Percentiles rank a stretch among this genome's conserved stretches.
These are phyloP conservation scores for Primulina eburnea DNA, from an alignment of 257 asterid species.

Conservation along the genomic window DNA sequence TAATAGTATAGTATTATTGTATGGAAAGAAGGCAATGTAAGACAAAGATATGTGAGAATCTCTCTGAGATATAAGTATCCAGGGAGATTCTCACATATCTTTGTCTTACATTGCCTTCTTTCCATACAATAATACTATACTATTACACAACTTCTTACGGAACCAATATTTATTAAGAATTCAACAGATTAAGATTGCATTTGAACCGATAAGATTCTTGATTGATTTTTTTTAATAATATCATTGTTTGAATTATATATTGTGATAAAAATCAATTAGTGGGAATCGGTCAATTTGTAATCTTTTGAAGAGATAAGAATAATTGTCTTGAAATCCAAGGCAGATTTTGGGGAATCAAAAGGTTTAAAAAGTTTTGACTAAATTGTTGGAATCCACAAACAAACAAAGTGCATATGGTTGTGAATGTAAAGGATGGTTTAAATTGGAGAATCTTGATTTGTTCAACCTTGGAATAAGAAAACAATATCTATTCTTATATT, in stretches of 20 bases:
- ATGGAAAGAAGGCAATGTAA: slow-evolving; percentile 5
- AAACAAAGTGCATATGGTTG: background rate
- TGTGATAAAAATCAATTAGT: slow-evolving; percentile 24
- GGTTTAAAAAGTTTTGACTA: slow-evolving; percentile 9
- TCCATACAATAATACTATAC: background rate
- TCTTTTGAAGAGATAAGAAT: background rate
- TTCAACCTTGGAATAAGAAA: slow-evolving; percentile 20
- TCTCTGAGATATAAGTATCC: slow-evolving; percentile 14
- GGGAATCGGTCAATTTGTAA: slow-evolving; percentile 17
- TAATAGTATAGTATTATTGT: background rate
- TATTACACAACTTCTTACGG: slow-evolving; percentile 1
- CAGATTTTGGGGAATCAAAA: slow-evolving; percentile 29
- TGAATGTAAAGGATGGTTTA: slow-evolving; percentile 23
- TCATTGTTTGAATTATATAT: slow-evolving; percentile 21
- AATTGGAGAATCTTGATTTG: slow-evolving; percentile 33
- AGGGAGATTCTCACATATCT: slow-evolving; percentile 32
- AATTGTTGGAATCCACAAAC: slow-evolving; percentile 29
- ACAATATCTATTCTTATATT: background rate
- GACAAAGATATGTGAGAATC: slow-evolving; percentile 35
- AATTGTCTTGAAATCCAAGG: slow-evolving; percentile 23
- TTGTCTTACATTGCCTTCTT: slow-evolving; percentile 16
- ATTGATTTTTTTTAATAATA: background rate
- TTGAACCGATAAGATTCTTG: too few relatives aligned
- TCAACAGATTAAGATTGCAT: background rate
- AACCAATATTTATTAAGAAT: background rate